Conservation (phyloP, 2,329 filamentous ascomycete species). For the Cadophora sp. region DNA sequence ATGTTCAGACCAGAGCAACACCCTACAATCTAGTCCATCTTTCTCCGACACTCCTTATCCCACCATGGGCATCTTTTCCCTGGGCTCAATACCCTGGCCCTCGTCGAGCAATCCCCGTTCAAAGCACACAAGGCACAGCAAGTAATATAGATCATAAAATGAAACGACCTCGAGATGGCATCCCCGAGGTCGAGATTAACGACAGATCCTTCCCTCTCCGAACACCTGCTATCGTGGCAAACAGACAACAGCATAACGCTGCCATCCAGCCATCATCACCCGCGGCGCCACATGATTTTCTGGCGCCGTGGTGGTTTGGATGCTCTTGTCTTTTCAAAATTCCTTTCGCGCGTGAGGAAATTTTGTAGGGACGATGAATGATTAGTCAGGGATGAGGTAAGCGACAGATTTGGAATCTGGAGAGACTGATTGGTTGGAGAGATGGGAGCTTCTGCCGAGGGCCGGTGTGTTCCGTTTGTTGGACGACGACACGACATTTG, state of each 20-base stretch:
- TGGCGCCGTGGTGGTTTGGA: slow-evolving; percentile 43
- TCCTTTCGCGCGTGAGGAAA: slow-evolving; percentile 25
- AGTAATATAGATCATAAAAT: slow-evolving; percentile 48
- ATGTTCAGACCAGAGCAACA: no score
- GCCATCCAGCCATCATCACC: slow-evolving; percentile 36
- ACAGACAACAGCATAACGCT: slow-evolving; percentile 43
- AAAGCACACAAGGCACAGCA: background rate
- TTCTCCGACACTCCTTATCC: no score
- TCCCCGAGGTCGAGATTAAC: slow-evolving; percentile 49
- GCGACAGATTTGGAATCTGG: slow-evolving; percentile 27
- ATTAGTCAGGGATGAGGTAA: background rate
- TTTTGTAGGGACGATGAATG: background rate
- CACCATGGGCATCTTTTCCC: no score
- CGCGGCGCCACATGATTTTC: slow-evolving; percentile 37
- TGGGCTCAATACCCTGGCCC: no score
- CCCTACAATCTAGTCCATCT: no score
- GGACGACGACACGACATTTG: slow-evolving; percentile 34
- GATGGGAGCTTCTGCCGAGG: slow-evolving; percentile 1
- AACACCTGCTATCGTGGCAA: slow-evolving; percentile 40
- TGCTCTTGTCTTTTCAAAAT: slow-evolving; percentile 39
- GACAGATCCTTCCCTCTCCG: slow-evolving; percentile 47
- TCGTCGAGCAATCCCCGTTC: no score
- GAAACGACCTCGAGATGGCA: slow-evolving; percentile 47
- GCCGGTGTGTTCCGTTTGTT: slow-evolving; percentile 30
- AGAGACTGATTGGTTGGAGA: slow-evolving; percentile 31